Base-by-base conservation (phyloP, 257 asterid species). In the Przewalskia tangutica region DNA sequence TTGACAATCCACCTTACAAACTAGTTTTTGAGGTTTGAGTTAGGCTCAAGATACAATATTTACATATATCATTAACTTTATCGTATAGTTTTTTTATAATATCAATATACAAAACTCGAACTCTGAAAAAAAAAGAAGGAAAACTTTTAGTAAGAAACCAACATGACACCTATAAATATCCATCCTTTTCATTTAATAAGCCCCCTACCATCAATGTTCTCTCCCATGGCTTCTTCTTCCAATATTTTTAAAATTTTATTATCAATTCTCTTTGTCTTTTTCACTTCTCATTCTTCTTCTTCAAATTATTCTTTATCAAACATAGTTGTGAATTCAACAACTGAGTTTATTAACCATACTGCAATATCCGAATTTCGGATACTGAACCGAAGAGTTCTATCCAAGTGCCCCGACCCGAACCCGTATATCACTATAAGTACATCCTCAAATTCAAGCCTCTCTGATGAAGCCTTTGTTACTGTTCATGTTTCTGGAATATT, bases 351-450 rank as follows among this genome's bases (percentile, higher is more conserved):
- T 0, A 91, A 91, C 83, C 89, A 89, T 85, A 94, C 97, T 0
- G 92, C 89, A 4, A 88, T 94, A 81, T 88, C 94, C 11, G 96
- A 89, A 1, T 92, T 94, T 55, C 95, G 97, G 20, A 54, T 91
- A 0, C 48, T 94, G 55, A 94, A 94, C 75, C 68, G 98, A 83
- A 85, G 91, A 60, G 5, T n/a, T 0, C 2, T 87, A 71, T 0
- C 6, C 0, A 14, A 60, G 3, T 94, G 98, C 83, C 87, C 87
- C 51, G 88, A 86, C 82, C 81, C 88, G 8, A 88, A 86, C 89
- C 95, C 93, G 53, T 86, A 85, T 83, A 75, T 92, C 60, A 78
- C 87, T 32, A 38, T 94, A 46, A 85, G 64, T 79, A 16, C 86
- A n/a, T 77, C 81, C 70, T 53, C 86, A n/a, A 77, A 68, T 75